Conservation (phyloP, 352 stramenopile species). For the Elongisporangium undulatum region DNA sequence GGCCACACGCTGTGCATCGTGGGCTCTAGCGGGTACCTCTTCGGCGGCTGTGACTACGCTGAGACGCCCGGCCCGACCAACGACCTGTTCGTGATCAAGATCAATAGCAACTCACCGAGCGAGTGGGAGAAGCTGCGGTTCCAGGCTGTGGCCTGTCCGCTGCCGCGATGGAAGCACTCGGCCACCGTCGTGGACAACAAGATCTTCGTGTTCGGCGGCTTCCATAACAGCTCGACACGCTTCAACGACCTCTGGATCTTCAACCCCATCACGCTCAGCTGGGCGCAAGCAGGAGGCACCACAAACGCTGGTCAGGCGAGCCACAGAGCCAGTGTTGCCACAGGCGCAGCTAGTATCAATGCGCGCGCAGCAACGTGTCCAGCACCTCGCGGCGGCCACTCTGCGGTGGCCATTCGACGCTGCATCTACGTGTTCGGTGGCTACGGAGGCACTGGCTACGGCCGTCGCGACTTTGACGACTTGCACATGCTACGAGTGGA, state of each 20-base stretch:
- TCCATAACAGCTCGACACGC: conserved; percentile 78
- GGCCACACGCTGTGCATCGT: conserved; percentile 92
- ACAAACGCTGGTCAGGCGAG: conserved; percentile 6
- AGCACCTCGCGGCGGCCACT: conserved; percentile 88
- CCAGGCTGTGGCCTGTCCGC: conserved; percentile 20
- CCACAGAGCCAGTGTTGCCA: conserved; percentile 51
- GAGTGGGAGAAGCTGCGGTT: conserved; percentile 73
- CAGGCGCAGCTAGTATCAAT: conserved; percentile 11
- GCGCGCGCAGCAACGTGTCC: conserved; percentile 38
- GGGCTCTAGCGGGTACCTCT: conserved; percentile 88
- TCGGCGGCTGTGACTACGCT: conserved; percentile 90
- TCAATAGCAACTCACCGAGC: conserved; percentile 55
- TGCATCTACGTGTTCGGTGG: conserved; percentile 93
- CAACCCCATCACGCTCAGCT: conserved; percentile 92
- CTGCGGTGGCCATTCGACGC: conserved; percentile 76
- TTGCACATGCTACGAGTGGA: conserved; percentile 87
- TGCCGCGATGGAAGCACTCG: conserved; percentile 89
- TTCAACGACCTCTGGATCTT: conserved; percentile 98
- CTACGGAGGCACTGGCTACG: conserved; percentile 92
- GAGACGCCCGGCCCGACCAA: conserved; percentile 90
- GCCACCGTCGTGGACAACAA: conserved; percentile 84
- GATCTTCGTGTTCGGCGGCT: conserved; percentile 94
- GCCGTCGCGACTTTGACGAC: conserved; percentile 93
- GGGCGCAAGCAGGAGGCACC: conserved; percentile 50
- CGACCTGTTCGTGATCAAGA: conserved; percentile 92